phyloP scores from a whole-genome alignment of 2,329 filamentous ascomycete species.

The Ploettnerulaceae sp. region DNA sequence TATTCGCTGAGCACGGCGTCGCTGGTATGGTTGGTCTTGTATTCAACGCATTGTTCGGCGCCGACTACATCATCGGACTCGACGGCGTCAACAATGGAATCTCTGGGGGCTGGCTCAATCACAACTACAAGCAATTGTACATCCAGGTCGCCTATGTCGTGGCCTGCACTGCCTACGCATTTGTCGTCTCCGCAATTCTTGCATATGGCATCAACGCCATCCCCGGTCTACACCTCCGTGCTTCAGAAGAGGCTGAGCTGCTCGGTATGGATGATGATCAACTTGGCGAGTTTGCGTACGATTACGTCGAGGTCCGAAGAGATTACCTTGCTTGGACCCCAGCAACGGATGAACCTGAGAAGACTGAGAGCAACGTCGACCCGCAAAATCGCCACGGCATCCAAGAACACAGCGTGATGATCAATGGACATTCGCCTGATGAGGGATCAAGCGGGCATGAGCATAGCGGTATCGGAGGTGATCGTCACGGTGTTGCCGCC shows the following conservation, averaged over 20 bases:
- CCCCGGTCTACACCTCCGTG: conserved; percentile 74
- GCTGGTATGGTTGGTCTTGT: conserved; percentile 65
- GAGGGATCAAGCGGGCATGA: conserved; percentile 33
- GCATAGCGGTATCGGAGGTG: conserved; percentile 43
- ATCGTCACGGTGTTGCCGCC: conserved; percentile 46
- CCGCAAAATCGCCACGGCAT: conserved; percentile 69
- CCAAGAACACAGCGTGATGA: conserved; percentile 62
- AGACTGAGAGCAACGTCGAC: conserved; percentile 49
- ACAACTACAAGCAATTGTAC: conserved; percentile 70
- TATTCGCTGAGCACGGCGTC: conserved; percentile 67
- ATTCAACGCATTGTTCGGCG: conserved; percentile 70
- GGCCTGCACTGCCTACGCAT: conserved; percentile 62
- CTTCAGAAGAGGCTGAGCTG: conserved; percentile 75
- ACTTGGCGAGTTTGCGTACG: conserved; percentile 85
- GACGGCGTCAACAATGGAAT: conserved; percentile 69
- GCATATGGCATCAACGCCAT: conserved; percentile 71
- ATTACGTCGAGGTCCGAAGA: conserved; percentile 83
- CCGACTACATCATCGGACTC: conserved; percentile 65
- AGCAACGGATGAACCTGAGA: conserved; percentile 56
- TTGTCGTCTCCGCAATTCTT: conserved; percentile 67
- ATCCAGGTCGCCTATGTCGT: conserved; percentile 75
- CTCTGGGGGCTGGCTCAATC: conserved; percentile 68
- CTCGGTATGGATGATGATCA: conserved; percentile 88
- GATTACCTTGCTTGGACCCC: conserved; percentile 88
- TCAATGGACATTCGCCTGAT: conserved; percentile 49